Percentiles rank a stretch among this genome's conserved stretches.
These are phyloP conservation scores for Capsella rubella DNA, from an alignment of 441 rosid species.

Conservation along the genomic window DNA sequence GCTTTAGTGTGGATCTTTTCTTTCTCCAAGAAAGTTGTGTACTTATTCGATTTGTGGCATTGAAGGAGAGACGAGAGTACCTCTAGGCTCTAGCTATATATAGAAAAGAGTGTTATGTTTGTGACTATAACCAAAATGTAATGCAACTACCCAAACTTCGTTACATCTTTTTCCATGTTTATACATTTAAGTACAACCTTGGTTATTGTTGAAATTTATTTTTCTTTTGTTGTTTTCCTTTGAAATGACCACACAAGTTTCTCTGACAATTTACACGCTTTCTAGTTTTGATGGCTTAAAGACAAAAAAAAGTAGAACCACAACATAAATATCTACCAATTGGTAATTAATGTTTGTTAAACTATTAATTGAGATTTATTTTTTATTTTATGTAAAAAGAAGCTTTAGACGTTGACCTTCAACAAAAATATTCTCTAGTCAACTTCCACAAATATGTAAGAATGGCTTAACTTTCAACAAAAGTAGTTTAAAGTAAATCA, in stretches of 20 bases:
- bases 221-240: conserved; percentile 3
- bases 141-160: conserved; percentile 28
- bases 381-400: no score
- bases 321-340: no score
- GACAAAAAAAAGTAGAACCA: conserved; percentile 11
- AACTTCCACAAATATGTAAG: no score
- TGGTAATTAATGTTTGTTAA: background rate
- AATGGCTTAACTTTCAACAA: no score
- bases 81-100: background rate
- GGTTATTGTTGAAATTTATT: background rate
- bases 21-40: conserved; percentile 5
- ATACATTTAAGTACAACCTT: background rate
- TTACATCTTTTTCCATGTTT: background rate
- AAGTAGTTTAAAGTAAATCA: background rate
- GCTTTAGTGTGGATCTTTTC: background rate
- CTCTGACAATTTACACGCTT: conserved; percentile 12
- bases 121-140: background rate
- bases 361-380: background rate
- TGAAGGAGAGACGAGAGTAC: background rate
- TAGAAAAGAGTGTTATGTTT: conserved; percentile 23
- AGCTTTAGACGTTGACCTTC: no score
- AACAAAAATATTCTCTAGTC: no score
- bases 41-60: background rate
- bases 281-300: background rate
- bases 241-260: conserved; percentile 35